Conservation (phyloP, 257 asterid species). For the Mentha longifolia region DNA sequence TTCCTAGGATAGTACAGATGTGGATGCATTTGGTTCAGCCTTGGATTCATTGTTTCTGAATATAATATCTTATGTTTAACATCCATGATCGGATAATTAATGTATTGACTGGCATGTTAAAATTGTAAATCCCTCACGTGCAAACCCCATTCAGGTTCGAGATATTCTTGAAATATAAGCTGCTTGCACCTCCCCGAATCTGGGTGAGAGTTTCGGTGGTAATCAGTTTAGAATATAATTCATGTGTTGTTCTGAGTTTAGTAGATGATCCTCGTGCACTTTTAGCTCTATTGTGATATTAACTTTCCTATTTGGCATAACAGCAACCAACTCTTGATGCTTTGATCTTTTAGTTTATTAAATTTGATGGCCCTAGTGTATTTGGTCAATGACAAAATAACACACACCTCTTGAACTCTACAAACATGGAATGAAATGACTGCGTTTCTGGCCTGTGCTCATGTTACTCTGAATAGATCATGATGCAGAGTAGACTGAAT, state of each 20-base stretch:
- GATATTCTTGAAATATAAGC: background rate
- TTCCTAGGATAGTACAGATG: background rate
- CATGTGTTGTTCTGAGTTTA: too few relatives aligned
- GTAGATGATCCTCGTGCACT: background rate
- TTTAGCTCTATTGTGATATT: background rate
- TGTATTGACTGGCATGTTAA: background rate
- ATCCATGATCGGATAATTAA: background rate
- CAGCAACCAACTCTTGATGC: too few relatives aligned
- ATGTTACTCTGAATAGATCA: background rate
- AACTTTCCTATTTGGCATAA: too few relatives aligned
- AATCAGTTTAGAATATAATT: background rate
- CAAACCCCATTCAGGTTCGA: background rate
- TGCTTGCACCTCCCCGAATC: background rate
- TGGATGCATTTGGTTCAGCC: background rate
- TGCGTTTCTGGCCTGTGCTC: background rate
- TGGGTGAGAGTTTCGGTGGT: background rate
- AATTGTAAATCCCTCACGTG: too few relatives aligned
- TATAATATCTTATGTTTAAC: too few relatives aligned
- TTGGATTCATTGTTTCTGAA: background rate
- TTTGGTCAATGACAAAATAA: background rate
- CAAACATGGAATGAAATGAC: background rate
- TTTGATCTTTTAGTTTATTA: too few relatives aligned
- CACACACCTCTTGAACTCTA: background rate
- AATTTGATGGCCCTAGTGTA: too few relatives aligned
- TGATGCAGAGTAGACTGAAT: background rate